Evolutionary conservation across 768 basidiomycete species (phyloP).

Genomic region (Arthromyces matolae): DNA sequence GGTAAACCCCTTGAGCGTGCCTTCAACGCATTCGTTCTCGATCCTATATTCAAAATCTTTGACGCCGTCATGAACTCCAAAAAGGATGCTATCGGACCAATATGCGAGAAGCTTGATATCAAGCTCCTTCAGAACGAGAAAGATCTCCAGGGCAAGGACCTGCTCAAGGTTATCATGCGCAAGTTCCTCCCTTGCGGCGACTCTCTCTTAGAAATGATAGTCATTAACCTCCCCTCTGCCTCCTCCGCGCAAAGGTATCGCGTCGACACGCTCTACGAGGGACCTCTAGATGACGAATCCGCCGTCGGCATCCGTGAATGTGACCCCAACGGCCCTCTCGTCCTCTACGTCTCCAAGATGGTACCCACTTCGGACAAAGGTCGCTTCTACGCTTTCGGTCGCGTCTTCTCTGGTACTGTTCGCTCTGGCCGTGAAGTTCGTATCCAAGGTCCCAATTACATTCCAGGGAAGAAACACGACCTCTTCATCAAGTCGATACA

Average conservation of each 20-base stretch:
- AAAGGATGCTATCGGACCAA: conserved; percentile 76
- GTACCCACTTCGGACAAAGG: conserved; percentile 99
- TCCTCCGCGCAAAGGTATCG: conserved; percentile 95
- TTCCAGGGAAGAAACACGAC: conserved; percentile 98
- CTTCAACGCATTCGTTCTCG: conserved; percentile 97
- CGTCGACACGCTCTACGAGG: conserved; percentile 98
- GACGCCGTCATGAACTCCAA: conserved; percentile 99
- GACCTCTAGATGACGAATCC: conserved; percentile 99
- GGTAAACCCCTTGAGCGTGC: conserved; percentile 93
- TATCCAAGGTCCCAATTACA: conserved; percentile 98
- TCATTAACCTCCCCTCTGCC: conserved; percentile 97
- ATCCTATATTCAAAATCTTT: conserved; percentile 98
- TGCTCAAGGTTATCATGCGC: conserved; percentile 97
- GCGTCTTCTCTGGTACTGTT: conserved; percentile 98
- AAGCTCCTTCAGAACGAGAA: conserved; percentile 84
- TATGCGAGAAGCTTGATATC: conserved; percentile 95
- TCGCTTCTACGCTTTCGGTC: conserved; percentile 99
- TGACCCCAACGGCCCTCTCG: conserved; percentile 92
- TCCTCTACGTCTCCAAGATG: conserved; percentile 99
- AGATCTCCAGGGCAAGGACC: conserved; percentile 89
- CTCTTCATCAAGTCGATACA: conserved; percentile 97
- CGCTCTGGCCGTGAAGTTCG: conserved; percentile 95
- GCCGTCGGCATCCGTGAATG: conserved; percentile 98
- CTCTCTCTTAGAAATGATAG: conserved; percentile 98
- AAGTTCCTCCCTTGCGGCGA: conserved; percentile 99